Percentiles rank a stretch among this genome's conserved stretches.
These are phyloP conservation scores for Pseudopyricularia cyperi DNA, from an alignment of 2,329 filamentous ascomycete genomes.

Conservation along the genomic window DNA sequence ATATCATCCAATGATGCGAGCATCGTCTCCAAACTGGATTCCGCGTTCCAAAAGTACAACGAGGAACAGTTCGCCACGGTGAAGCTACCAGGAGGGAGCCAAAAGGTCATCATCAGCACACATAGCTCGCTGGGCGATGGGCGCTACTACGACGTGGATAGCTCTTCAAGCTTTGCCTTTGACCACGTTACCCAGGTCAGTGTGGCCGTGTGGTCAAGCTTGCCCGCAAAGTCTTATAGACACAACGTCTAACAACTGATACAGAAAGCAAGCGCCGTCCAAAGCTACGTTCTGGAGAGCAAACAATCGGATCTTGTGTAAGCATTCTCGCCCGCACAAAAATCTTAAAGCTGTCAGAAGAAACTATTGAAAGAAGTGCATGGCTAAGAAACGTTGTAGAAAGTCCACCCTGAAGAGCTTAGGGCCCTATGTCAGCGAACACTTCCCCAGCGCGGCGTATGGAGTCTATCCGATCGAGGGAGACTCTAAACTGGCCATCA, in stretches of 20 bases:
- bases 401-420: slow-evolving; percentile 76
- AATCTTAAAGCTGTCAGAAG: too few relatives aligned
- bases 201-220: slow-evolving; percentile 24
- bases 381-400: slow-evolving; percentile 26
- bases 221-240: not conserved
- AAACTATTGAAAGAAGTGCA: too few relatives aligned
- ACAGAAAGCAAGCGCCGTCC: slow-evolving; percentile 69
- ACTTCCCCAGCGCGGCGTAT: slow-evolving; percentile 71
- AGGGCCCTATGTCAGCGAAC: slow-evolving; percentile 65
- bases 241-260: not conserved
- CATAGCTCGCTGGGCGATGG: slow-evolving; percentile 72
- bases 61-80: slow-evolving; percentile 84
- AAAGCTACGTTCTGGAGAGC: slow-evolving; percentile 69
- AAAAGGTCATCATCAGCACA: slow-evolving; percentile 71
- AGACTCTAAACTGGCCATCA: slow-evolving; percentile 63
- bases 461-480: slow-evolving; percentile 72
- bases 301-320: slow-evolving; percentile 70
- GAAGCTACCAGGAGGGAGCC: slow-evolving; percentile 77
- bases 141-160: slow-evolving; percentile 83
- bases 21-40: slow-evolving; percentile 58
- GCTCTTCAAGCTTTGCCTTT: slow-evolving; percentile 76
- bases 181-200: slow-evolving; percentile 52
- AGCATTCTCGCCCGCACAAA: slow-evolving; percentile 14
- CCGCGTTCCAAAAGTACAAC: slow-evolving; percentile 89
- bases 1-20: slow-evolving; percentile 59